These are phyloP conservation scores for Porphyrellus cyaneotinctus DNA, from an alignment of 768 basidiomycete species.

Conservation along the genomic window DNA sequence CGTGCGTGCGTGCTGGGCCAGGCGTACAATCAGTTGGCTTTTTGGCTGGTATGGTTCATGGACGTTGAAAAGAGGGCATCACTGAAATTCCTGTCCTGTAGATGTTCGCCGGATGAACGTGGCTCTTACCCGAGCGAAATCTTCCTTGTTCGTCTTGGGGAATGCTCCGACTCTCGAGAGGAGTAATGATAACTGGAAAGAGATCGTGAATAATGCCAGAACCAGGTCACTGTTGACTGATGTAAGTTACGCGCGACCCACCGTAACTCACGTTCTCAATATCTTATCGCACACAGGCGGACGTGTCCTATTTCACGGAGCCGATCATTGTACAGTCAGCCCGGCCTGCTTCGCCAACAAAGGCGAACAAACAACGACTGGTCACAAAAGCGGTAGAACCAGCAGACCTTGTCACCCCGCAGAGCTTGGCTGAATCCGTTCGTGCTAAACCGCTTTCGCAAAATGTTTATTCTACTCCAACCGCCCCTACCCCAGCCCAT, in stretches of 20 bases:
- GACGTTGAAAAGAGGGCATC: not conserved
- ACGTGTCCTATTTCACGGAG: slow-evolving; percentile 38
- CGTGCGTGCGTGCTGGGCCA: slow-evolving; percentile 91
- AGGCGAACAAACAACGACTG: slow-evolving; percentile 21
- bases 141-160: slow-evolving; percentile 91
- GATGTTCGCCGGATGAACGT: slow-evolving; percentile 95
- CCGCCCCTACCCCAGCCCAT: not conserved
- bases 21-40: slow-evolving; percentile 84
- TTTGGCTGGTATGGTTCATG: slow-evolving; percentile 56
- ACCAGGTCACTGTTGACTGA: slow-evolving; percentile 58
- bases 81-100: slow-evolving; percentile 19
- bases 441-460: slow-evolving; percentile 24
- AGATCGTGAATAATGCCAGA: slow-evolving; percentile 74
- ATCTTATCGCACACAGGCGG: slow-evolving; percentile 22
- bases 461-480: not conserved
- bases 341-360: slow-evolving; percentile 21
- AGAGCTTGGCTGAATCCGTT: slow-evolving; percentile 30
- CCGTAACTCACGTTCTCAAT: not conserved
- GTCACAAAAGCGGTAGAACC: slow-evolving; percentile 23
- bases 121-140: slow-evolving; percentile 94
- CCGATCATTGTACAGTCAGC: slow-evolving; percentile 15
- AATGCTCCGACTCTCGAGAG: slow-evolving; percentile 86
- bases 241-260: slow-evolving; percentile 36
- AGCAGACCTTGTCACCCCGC: slow-evolving; percentile 38
- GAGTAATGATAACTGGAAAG: slow-evolving; percentile 75